A percentile compares a stretch with the other conserved stretches of the same genome.
Evolutionary conservation across 2,329 filamentous ascomycete genomes (phyloP).

Genomic region (Proliferodiscus dingleyae): DNA sequence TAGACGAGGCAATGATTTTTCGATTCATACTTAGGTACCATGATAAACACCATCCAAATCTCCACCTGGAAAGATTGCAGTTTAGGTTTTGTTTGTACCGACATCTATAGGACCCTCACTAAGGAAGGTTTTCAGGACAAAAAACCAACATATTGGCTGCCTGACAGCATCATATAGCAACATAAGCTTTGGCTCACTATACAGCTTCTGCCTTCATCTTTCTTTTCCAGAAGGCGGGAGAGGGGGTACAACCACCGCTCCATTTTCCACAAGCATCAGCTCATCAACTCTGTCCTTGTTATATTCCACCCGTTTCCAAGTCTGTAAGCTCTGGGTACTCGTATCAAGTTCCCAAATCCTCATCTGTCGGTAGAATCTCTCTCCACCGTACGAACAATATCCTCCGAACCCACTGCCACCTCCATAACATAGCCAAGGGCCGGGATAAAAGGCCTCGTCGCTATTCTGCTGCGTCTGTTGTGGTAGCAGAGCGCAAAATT

Average conservation of each 20-base stretch:
- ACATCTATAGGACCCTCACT: too few species aligned
- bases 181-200: too few species aligned
- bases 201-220: conserved; percentile 22
- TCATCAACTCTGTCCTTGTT: conserved; percentile 52
- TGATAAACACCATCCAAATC: too few species aligned
- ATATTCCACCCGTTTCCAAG: conserved; percentile 82
- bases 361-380: conserved; percentile 72
- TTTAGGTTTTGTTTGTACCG: too few species aligned
- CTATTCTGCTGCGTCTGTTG: conserved; percentile 21
- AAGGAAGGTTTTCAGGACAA: too few species aligned
- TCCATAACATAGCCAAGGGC: conserved; percentile 94
- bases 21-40: too few species aligned
- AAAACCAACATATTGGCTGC: too few species aligned
- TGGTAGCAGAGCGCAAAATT: conserved; percentile 69
- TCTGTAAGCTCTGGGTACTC: conserved; percentile 76
- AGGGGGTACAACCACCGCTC: conserved; percentile 23
- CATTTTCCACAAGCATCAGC: conserved; percentile 41
- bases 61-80: too few species aligned
- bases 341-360: conserved; percentile 88
- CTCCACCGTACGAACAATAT: conserved; percentile 71
- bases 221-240: too few species aligned
- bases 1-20: too few species aligned
- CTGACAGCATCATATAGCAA: too few species aligned
- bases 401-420: conserved; percentile 87
- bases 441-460: conserved; percentile 39